These are phyloP conservation scores for Ziziphus jujuba DNA, from an alignment of 306 rosid species.

Conservation along the genomic window DNA sequence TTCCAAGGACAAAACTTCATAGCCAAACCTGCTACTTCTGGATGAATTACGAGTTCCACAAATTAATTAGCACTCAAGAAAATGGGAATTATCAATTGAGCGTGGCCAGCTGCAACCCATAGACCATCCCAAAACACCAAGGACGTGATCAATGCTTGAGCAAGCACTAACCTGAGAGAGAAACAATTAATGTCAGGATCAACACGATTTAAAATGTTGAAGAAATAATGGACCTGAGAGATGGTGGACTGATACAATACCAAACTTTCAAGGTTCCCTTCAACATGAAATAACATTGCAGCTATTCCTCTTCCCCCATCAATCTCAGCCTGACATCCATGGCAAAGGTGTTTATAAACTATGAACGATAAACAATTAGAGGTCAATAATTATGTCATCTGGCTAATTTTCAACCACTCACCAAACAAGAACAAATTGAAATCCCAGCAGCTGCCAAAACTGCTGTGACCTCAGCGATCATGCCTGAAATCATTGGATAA, in stretches of 20 bases:
- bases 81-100: constrained; percentile 45
- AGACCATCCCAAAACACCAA: constrained; percentile 95
- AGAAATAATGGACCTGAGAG: constrained; percentile 8
- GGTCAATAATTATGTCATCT: neutral
- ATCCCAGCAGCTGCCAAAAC: constrained; percentile 80
- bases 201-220: constrained; percentile 4
- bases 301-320: constrained; percentile 93
- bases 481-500: constrained; percentile 59
- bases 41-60: constrained; percentile 18
- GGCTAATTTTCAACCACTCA: constrained; percentile 54
- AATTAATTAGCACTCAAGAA: constrained; percentile 56
- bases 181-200: constrained; percentile 29
- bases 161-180: constrained; percentile 64
- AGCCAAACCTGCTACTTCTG: constrained; percentile 41
- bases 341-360: constrained; percentile 24
- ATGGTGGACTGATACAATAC: constrained; percentile 39
- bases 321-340: constrained; percentile 87
- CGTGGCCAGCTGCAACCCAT: constrained; percentile 96
- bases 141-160: constrained; percentile 59
- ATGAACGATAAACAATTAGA: constrained; percentile 19
- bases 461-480: constrained; percentile 89
- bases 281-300: constrained; percentile 84
- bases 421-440: constrained; percentile 87
- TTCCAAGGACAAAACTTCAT: constrained; percentile 75
- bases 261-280: constrained; percentile 73